Base-by-base conservation (phyloP, 345 rosid species). In the Linum tenue region DNA sequence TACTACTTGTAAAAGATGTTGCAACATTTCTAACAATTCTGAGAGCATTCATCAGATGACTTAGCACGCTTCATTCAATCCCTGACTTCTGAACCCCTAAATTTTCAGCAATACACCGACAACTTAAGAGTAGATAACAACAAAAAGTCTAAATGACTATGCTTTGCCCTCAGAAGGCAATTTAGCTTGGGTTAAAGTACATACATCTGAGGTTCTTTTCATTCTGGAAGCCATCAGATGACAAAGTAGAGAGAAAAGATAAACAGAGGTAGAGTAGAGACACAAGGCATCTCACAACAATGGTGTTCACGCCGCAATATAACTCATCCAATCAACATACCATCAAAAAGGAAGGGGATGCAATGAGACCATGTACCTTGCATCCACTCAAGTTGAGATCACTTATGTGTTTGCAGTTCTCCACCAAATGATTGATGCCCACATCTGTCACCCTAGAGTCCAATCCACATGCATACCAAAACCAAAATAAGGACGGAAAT, bases 321-420 rank as follows among this genome's bases (percentile, higher is more conserved):
- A 22, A 22, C 31, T 22, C 31, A 22, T 22, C 31, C 31, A 22
- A 22, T 22, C 31, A 22, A 22, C 31, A 48, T 12, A 2, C 9
- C 53, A 9, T 1, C 53, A 8, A 48, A 10, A 9, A 48, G 3
- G 9, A 48, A 48, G 11, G 14, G 9, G 11, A 48, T n/a, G 37
- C 38, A 75, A 65, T 59, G 8, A 67, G 67, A 68, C 39, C 41
- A 56, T 62, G 64, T 81, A 87, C 97, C 98, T 92, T 92, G 72
- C 98, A 92, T 70, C 97, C 98, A 71, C 97, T 92, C 64, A 89
- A 72, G 78, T 92, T 89, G 82, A 92, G 73, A 79, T 87, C 90
- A 70, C 80, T 67, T 31, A 92, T 65, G 55, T 67, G 67, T 66
- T 74, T 82, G 79, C 97, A 89, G 75, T 82, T 79, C 71, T 80